Conservation (phyloP, 1,284 basidiomycete genomes). For the Trametes pubescens region DNA sequence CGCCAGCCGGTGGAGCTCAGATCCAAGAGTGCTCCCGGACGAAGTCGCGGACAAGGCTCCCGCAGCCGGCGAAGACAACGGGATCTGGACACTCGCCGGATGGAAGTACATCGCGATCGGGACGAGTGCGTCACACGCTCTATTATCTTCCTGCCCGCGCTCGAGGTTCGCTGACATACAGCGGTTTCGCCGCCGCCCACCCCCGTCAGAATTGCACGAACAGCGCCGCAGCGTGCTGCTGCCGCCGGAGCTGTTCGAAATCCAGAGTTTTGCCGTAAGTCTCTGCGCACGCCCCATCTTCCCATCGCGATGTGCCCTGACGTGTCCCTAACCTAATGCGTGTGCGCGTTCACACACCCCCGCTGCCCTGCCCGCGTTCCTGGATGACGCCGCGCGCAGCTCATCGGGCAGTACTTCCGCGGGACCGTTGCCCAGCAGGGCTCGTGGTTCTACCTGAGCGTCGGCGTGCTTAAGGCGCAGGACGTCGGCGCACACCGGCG, state of each 20-base stretch:
- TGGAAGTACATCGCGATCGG: conserved; percentile 38
- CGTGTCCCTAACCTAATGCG: conserved; percentile 6
- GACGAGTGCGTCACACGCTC: conserved; percentile 28
- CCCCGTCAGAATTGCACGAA: conserved; percentile 34
- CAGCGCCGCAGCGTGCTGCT: conserved; percentile 35
- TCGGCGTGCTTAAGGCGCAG: conserved; percentile 55
- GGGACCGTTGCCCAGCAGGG: conserved; percentile 41
- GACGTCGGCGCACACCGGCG: conserved; percentile 55
- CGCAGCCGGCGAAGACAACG: conserved; percentile 41
- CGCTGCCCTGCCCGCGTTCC: background rate
- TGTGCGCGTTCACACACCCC: conserved; percentile 8
- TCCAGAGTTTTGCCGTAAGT: conserved; percentile 44
- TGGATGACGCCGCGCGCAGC: conserved; percentile 19
- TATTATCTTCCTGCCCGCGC: background rate
- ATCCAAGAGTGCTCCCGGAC: conserved; percentile 53
- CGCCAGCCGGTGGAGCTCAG: conserved; percentile 55
- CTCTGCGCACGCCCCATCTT: background rate
- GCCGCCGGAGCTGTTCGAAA: conserved; percentile 43
- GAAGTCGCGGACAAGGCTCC: conserved; percentile 43
- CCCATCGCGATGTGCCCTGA: conserved; percentile 16
- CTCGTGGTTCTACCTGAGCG: conserved; percentile 54
- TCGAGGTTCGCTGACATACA: background rate
- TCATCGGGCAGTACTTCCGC: conserved; percentile 45
- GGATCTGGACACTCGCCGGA: conserved; percentile 36
- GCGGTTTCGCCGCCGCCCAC: background rate